Base-by-base conservation (phyloP, 129 eudicot genomes). In the Oenanthe sinensis region DNA sequence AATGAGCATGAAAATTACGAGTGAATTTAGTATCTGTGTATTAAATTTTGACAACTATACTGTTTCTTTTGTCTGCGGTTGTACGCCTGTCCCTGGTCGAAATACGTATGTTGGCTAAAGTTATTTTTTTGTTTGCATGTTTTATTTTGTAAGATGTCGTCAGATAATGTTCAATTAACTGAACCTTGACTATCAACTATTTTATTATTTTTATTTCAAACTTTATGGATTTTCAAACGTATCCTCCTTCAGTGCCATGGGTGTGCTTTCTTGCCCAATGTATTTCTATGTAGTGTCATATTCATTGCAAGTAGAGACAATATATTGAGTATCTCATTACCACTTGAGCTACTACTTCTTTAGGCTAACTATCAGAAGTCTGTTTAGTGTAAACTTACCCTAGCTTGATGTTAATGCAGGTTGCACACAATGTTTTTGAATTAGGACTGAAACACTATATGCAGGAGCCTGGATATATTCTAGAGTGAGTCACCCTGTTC, bases 381-480 rank as follows among this genome's bases (percentile, higher is more conserved):
- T 42, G 37, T 15, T 26, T 46, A 46, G 36, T 46, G 14, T 14
- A 22, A 50, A 33, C 36, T 33, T 33, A 33, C 36, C 36, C 36
- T 33, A 33, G 36, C 75, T 39, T 68, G 45, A 6, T 55, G 44
- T 81, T 50, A 28, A 65, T 84, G 81, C 93, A 96, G 99, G 71
- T 89, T 49, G 99, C 99, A 76, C 99, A 92, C 81, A 90, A 90
- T 46, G 90, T 96, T 77, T 96, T 92, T 86, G 99, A 96, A 90
- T 93, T 82, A 52, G 99, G 99, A 76, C 77, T 96, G 77, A 96
- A 96, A 83, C 94, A 90, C 49, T 96, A 88, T 83, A 96, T 90
- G 97, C 97, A 92, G 74, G 97, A 96, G 86, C 97, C 99, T 43
- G 93, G 93, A 83, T 96, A 96, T 89, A 96, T 96, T 79, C 96